phyloP scores from a whole-genome alignment of 2,329 filamentous ascomycete species.

The Pseudopithomyces chartarum region DNA sequence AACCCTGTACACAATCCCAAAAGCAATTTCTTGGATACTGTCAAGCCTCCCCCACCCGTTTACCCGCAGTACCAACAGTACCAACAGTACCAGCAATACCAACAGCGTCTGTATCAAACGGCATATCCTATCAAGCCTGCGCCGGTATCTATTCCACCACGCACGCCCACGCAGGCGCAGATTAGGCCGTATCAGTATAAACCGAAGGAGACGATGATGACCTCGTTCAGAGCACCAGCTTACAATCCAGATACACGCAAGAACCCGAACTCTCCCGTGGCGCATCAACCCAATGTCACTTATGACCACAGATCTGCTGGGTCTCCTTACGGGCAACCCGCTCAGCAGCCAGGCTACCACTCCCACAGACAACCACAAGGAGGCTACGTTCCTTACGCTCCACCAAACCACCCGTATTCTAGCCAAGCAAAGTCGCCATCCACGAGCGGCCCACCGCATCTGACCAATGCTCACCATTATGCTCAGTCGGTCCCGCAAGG shows the following conservation, averaged over 20 bases:
- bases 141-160: constrained; percentile 37
- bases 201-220: constrained; percentile 33
- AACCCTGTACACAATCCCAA: constrained; percentile 67
- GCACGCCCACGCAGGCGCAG: constrained; percentile 37
- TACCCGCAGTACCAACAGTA: constrained; percentile 28
- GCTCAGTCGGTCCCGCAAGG: constrained; percentile 26
- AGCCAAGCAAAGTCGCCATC: constrained; percentile 30
- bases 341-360: constrained; percentile 23
- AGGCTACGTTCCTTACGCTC: constrained; percentile 35
- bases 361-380: constrained; percentile 24
- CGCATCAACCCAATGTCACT: constrained; percentile 44
- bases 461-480: constrained; percentile 33
- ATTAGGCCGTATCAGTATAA: constrained; percentile 40
- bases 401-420: constrained; percentile 31
- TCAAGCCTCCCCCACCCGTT: constrained; percentile 51
- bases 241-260: constrained; percentile 41
- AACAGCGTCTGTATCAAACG: constrained; percentile 36
- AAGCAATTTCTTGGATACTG: constrained; percentile 74
- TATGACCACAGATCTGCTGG: constrained; percentile 36
- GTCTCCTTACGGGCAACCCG: constrained; percentile 29
- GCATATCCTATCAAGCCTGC: constrained; percentile 54
- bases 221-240: constrained; percentile 33
- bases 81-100: constrained; percentile 17
- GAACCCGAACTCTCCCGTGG: constrained; percentile 44
- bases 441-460: constrained; percentile 22